Conservation (phyloP, 495 filamentous ascomycete genomes). For the Podospora tetraspora region DNA sequence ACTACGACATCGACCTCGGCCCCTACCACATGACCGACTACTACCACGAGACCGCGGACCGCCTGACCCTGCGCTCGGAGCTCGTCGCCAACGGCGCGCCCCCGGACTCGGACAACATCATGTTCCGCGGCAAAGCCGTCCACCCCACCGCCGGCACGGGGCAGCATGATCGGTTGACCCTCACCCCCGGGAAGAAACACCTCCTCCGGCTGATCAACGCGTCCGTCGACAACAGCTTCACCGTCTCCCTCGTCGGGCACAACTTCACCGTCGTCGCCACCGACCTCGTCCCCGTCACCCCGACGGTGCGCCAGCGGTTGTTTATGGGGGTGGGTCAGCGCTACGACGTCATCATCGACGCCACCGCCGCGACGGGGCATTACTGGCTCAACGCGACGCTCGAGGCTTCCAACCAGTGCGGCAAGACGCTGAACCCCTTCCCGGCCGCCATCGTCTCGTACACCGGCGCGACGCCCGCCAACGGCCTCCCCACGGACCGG, state of each 20-base stretch:
- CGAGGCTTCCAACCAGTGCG: constrained; percentile 23
- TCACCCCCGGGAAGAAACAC: constrained; percentile 43
- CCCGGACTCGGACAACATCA: constrained; percentile 26
- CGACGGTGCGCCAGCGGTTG: constrained; percentile 39
- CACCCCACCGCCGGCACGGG: constrained; percentile 26
- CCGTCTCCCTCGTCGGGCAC: constrained; percentile 50
- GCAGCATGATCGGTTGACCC: constrained; percentile 30
- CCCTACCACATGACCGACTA: constrained; percentile 48
- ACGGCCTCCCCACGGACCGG: constrained; percentile 20
- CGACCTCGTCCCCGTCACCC: constrained; percentile 49
- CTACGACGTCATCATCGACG: constrained; percentile 63
- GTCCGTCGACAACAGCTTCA: constrained; percentile 46
- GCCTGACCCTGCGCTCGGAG: constrained; percentile 21
- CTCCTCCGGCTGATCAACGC: constrained; percentile 55
- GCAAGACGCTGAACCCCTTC: constrained; percentile 20
- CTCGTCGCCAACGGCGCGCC: constrained; percentile 21
- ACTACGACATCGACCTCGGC: constrained; percentile 50
- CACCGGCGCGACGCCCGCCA: constrained; percentile 18
- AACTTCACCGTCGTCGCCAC: constrained; percentile 48
- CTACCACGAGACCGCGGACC: constrained; percentile 30
- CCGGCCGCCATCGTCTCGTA: constrained; percentile 42
- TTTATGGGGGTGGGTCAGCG: constrained; percentile 62
- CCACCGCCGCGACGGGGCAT: constrained; percentile 45
- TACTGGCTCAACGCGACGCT: constrained; percentile 55
- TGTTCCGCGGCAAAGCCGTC: constrained; percentile 42